Evolutionary conservation across 371 early-diverging fungal species (phyloP).

Genomic region (Circinella minor): DNA sequence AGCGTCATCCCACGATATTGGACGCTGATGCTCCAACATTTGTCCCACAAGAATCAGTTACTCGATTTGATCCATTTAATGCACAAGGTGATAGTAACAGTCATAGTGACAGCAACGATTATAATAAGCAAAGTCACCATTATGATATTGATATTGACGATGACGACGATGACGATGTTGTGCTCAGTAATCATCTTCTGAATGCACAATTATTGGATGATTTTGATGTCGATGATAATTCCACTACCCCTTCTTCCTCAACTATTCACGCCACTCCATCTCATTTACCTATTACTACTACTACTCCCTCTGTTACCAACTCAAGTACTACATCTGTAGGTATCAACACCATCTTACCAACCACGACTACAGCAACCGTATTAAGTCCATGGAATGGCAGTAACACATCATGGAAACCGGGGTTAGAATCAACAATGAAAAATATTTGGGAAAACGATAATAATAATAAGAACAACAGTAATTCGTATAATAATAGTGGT

Average conservation of each 20-base stretch:
- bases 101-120: not conserved
- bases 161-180: constrained; percentile 17
- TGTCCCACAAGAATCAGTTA: constrained; percentile 2
- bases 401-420: not conserved
- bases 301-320: too few species aligned
- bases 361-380: not conserved
- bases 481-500: not conserved
- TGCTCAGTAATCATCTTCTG: constrained; percentile 20
- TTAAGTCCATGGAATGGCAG: not conserved
- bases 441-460: constrained; percentile 17
- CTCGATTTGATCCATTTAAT: constrained; percentile 20
- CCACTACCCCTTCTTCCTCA: constrained; percentile 6
- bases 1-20: constrained; percentile 10
- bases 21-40: constrained; percentile 14
- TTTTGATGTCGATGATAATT: constrained; percentile 15
- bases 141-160: not conserved
- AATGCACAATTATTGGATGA: constrained; percentile 25
- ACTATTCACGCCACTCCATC: not conserved
- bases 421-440: constrained; percentile 5
- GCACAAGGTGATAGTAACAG: not conserved
- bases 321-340: too few species aligned
- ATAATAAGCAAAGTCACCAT: not conserved
- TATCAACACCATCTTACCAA: too few species aligned
- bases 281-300: not conserved
- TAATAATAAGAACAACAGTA: not conserved